phyloP scores from a whole-genome alignment of 345 rosid genomes.

The Syzygium oleosum region DNA sequence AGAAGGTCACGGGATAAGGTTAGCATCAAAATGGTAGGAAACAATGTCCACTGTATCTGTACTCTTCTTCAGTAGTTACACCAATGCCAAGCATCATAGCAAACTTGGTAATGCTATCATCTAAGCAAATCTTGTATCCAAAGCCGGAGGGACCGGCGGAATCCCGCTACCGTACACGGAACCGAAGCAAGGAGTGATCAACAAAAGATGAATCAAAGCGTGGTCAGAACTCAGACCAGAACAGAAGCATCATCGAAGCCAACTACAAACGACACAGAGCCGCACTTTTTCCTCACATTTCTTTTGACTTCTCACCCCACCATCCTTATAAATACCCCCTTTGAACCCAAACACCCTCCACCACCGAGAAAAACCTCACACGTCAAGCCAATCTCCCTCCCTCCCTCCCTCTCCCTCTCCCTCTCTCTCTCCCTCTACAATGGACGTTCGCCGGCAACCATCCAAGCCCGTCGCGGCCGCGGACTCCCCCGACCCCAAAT shows the following conservation, averaged over 20 bases:
- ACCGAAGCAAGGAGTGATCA: neutral
- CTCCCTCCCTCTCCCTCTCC: neutral
- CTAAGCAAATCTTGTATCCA: too few species aligned
- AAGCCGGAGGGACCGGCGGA: neutral
- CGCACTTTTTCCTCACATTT: neutral
- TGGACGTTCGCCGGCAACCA: slow-evolving; percentile 2
- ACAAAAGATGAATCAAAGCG: neutral
- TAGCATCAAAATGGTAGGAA: neutral
- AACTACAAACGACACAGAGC: neutral
- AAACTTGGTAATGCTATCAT: too few species aligned
- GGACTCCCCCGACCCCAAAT: neutral
- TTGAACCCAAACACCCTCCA: neutral
- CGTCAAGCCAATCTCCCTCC: neutral
- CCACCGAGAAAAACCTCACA: neutral
- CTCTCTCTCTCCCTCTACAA: neutral
- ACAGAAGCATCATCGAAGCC: neutral
- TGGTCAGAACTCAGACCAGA: neutral
- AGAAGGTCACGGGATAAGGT: neutral
- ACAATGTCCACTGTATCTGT: neutral
- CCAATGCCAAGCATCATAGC: neutral
- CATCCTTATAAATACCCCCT: neutral
- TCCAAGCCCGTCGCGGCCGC: neutral
- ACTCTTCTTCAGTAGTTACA: neutral
- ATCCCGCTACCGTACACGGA: neutral
- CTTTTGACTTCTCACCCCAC: neutral